A percentile compares a stretch with the other conserved stretches of the same genome.
Conservation (phyloP, 2,329 filamentous ascomycete genomes). For the Nannizziopsis arthrosporioides region DNA sequence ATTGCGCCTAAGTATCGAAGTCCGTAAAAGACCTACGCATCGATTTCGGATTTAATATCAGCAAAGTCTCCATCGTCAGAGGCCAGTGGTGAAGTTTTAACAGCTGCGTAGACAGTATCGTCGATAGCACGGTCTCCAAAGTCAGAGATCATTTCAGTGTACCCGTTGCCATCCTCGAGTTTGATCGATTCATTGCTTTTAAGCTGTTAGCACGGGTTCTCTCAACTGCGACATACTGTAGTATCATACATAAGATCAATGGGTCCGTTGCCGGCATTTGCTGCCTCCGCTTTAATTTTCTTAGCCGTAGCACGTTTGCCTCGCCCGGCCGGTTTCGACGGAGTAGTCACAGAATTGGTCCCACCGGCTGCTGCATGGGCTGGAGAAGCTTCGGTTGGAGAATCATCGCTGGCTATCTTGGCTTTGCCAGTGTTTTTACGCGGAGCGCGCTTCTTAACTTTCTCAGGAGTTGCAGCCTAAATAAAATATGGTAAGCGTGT, state of each 20-base stretch:
- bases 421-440: constrained; percentile 12
- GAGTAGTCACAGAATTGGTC: background rate
- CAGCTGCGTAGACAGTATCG: constrained; percentile 11
- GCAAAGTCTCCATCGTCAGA: background rate
- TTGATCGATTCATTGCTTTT: constrained; percentile 8
- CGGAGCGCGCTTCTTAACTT: constrained; percentile 14
- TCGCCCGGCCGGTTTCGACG: constrained; percentile 1
- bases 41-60: background rate
- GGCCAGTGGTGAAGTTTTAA: background rate
- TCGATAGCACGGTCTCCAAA: constrained; percentile 14
- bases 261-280: background rate
- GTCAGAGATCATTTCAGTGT: constrained; percentile 2
- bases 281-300: constrained; percentile 2
- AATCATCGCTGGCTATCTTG: constrained; percentile 11
- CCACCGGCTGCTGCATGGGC: background rate
- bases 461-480: constrained; percentile 11
- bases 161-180: constrained; percentile 5
- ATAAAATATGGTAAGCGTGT: background rate
- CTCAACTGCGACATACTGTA: background rate
- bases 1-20: background rate
- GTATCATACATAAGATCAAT: constrained; percentile 6
- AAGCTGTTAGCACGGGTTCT: background rate
- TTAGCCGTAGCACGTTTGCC: constrained; percentile 3
- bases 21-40: background rate
- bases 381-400: background rate